Evolutionary conservation across 2,329 filamentous ascomycete genomes (phyloP).

Genomic region (Sporothrix brunneoviolacea): DNA sequence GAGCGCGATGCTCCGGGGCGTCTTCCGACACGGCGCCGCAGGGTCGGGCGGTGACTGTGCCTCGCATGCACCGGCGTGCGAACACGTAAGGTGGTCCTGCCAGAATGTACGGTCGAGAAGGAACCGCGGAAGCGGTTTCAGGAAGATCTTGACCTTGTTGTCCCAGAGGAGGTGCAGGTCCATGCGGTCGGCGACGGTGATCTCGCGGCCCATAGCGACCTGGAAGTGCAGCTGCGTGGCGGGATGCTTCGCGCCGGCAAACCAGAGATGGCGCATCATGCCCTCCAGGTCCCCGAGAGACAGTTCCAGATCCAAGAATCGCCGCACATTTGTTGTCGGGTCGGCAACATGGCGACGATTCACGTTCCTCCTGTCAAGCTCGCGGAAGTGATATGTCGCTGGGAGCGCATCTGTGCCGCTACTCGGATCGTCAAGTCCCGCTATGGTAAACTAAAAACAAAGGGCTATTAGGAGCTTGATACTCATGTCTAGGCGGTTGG

Average conservation of each 20-base stretch:
- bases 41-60: background rate
- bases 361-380: background rate
- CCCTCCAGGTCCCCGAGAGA: background rate
- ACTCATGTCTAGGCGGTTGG: background rate
- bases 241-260: background rate
- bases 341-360: conserved; percentile 3
- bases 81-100: background rate
- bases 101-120: conserved; percentile 7
- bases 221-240: conserved; percentile 6
- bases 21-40: too few relatives aligned
- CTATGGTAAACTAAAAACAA: conserved; percentile 12
- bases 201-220: background rate
- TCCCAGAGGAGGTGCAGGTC: conserved; percentile 10
- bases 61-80: conserved; percentile 10
- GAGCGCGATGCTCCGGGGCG: conserved; percentile 11
- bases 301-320: conserved; percentile 2
- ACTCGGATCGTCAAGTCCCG: conserved; percentile 7
- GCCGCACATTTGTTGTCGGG: background rate
- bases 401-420: conserved; percentile 11
- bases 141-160: conserved; percentile 1
- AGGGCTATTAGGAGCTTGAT: conserved; percentile 1
- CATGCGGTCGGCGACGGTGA: conserved; percentile 7
- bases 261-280: conserved; percentile 6
- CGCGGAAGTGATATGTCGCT: background rate
- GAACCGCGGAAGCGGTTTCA: conserved; percentile 12